Percentiles rank a stretch among this genome's conserved stretches.
phyloP scores from a whole-genome alignment of 2,329 filamentous ascomycete species.

The Huntiella moniliformis region DNA sequence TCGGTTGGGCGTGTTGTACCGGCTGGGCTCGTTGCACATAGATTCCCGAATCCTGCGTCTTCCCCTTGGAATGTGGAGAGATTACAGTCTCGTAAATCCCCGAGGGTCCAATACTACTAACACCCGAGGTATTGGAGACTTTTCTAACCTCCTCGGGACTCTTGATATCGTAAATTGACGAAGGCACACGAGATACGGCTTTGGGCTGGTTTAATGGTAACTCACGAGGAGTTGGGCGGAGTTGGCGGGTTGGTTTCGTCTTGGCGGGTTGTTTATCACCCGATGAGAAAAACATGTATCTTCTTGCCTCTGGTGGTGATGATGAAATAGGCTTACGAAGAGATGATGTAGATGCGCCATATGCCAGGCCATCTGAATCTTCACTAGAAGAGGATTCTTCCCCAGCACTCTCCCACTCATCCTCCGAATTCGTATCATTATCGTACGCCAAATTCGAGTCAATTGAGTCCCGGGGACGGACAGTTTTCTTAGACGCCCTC shows the following conservation, averaged over 20 bases:
- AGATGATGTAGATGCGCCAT: background rate
- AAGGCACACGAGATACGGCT: background rate
- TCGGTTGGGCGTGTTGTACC: background rate
- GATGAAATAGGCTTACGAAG: background rate
- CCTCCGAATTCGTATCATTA: background rate
- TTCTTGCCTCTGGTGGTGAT: background rate
- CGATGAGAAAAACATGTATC: background rate
- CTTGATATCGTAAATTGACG: background rate
- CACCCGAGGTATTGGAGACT: background rate
- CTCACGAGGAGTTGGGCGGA: background rate
- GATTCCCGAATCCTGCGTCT: background rate
- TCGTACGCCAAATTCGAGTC: slow-evolving; percentile 4
- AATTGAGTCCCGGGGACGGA: background rate
- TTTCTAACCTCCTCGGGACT: background rate
- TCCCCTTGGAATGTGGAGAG: background rate
- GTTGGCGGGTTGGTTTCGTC: background rate
- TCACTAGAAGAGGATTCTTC: slow-evolving; percentile 4
- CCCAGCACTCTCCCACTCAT: slow-evolving; percentile 7
- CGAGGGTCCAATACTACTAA: background rate
- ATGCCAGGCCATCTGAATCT: slow-evolving; percentile 8
- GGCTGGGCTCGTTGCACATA: background rate
- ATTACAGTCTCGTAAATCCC: no score
- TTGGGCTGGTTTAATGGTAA: background rate
- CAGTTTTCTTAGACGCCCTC: slow-evolving; percentile 5
- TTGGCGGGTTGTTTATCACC: background rate